phyloP scores from a whole-genome alignment of 805 yeast genomes.

The Candida chauliodis region DNA sequence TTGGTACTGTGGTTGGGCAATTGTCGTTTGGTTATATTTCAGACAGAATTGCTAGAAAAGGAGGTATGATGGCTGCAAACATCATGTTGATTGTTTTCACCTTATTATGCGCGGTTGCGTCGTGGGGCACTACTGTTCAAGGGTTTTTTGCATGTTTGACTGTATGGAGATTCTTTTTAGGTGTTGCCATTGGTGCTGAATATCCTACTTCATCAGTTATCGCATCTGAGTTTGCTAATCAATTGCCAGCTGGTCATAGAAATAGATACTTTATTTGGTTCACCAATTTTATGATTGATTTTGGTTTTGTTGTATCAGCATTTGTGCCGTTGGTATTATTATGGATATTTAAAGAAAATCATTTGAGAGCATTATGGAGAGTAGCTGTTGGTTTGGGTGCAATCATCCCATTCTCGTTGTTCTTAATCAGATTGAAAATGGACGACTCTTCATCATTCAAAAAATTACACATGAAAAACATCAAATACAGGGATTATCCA shows the following conservation, averaged over 20 bases:
- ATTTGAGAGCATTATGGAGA: conserved; percentile 87
- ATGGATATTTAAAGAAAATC: conserved; percentile 72
- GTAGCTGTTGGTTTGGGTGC: conserved; percentile 87
- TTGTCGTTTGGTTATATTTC: conserved; percentile 75
- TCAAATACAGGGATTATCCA: conserved; percentile 47
- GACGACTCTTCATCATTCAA: conserved; percentile 69
- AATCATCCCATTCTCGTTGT: conserved; percentile 75
- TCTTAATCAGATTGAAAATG: conserved; percentile 73
- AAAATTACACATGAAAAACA: conserved; percentile 65
- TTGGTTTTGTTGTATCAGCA: conserved; percentile 78
- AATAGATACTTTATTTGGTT: conserved; percentile 88
- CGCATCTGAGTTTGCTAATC: conserved; percentile 84
- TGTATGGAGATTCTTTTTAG: conserved; percentile 80
- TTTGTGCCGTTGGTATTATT: conserved; percentile 83
- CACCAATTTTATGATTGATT: conserved; percentile 83
- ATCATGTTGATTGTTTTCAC: conserved; percentile 72
- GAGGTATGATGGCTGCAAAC: conserved; percentile 80
- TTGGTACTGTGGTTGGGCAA: conserved; percentile 88
- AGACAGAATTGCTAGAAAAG: conserved; percentile 76
- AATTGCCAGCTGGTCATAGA: conserved; percentile 76
- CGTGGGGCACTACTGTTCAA: conserved; percentile 73
- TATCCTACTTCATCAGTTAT: conserved; percentile 93
- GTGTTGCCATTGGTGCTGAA: conserved; percentile 92
- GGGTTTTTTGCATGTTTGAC: conserved; percentile 85
- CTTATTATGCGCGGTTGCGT: conserved; percentile 71